phyloP scores from a whole-genome alignment of 495 filamentous ascomycete genomes.

The Neurospora cerealis region DNA sequence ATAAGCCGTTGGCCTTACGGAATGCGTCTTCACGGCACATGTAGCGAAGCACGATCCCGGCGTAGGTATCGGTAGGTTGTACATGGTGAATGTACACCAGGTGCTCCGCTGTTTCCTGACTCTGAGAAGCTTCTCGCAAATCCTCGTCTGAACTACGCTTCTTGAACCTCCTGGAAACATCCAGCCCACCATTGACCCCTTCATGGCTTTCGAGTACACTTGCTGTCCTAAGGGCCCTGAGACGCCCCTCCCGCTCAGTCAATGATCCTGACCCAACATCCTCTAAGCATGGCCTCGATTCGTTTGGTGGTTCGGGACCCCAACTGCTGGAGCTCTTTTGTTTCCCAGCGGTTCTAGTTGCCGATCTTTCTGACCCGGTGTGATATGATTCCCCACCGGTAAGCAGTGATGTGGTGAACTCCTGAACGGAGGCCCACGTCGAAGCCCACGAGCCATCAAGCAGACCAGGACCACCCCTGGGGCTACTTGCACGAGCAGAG shows the following conservation, averaged over 20 bases:
- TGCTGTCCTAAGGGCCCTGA: slow-evolving; percentile 37
- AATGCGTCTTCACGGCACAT: slow-evolving; percentile 72
- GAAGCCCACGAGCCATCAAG: slow-evolving; percentile 34
- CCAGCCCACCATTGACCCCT: slow-evolving; percentile 36
- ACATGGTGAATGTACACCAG: slow-evolving; percentile 89
- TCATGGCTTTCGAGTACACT: slow-evolving; percentile 44
- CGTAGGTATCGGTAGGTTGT: slow-evolving; percentile 69
- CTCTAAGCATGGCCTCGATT: slow-evolving; percentile 24
- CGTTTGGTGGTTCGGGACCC: slow-evolving; percentile 31
- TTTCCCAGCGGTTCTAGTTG: slow-evolving; percentile 7
- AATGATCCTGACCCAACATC: slow-evolving; percentile 40
- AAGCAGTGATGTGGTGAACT: slow-evolving; percentile 33
- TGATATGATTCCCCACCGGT: slow-evolving; percentile 20
- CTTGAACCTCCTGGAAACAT: slow-evolving; percentile 41
- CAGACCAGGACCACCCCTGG: slow-evolving; percentile 24
- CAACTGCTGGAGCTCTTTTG: slow-evolving; percentile 15
- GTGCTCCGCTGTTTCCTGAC: slow-evolving; percentile 47
- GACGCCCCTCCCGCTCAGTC: slow-evolving; percentile 35
- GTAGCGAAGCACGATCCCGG: slow-evolving; percentile 82
- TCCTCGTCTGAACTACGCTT: slow-evolving; percentile 44
- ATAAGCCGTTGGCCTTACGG: slow-evolving; percentile 80
- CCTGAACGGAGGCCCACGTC: slow-evolving; percentile 37
- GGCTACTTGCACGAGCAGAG: slow-evolving; percentile 21
- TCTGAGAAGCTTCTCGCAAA: slow-evolving; percentile 13
- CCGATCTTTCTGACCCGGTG: slow-evolving; percentile 1